These are phyloP conservation scores for Cyclostephanos tholiformis DNA, from an alignment of 108 stramenopile species.

Conservation along the genomic window DNA sequence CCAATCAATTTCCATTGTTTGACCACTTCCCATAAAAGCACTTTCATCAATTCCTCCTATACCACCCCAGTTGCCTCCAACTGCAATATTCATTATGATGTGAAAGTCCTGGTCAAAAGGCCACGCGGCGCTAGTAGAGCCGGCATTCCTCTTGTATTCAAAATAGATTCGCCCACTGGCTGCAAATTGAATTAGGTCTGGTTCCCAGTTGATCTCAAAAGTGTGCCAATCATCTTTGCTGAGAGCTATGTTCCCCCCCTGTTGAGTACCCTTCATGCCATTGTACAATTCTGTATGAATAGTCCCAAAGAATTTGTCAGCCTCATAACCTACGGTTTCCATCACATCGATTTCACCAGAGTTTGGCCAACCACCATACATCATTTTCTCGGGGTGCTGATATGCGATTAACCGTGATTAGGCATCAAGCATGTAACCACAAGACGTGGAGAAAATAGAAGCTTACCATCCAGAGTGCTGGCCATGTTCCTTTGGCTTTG, in stretches of 20 bases:
- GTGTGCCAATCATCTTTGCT: slow-evolving; percentile 38
- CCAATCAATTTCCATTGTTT: slow-evolving; percentile 43
- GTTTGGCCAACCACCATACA: slow-evolving; percentile 45
- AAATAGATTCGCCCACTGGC: slow-evolving; percentile 38
- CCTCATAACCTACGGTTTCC: slow-evolving; percentile 51
- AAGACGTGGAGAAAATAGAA: background rate
- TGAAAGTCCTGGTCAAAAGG: slow-evolving; percentile 50
- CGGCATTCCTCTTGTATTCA: background rate
- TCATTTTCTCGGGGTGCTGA: slow-evolving; percentile 21
- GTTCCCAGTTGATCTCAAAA: slow-evolving; percentile 42
- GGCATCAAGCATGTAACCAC: background rate
- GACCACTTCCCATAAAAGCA: slow-evolving; percentile 30
- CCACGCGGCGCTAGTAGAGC: slow-evolving; percentile 12
- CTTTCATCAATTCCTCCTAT: slow-evolving; percentile 15
- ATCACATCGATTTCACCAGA: slow-evolving; percentile 57
- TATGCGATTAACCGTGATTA: background rate
- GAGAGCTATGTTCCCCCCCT: slow-evolving; percentile 14
- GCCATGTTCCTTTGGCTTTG: slow-evolving; percentile 34
- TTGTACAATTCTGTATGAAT: slow-evolving; percentile 31
- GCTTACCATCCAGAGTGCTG: slow-evolving; percentile 49
- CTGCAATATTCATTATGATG: slow-evolving; percentile 49
- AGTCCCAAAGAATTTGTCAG: slow-evolving; percentile 24
- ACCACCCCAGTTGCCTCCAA: slow-evolving; percentile 53
- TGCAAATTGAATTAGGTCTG: slow-evolving; percentile 31
- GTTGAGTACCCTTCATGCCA: slow-evolving; percentile 22